Evolutionary conservation across 139 green algal genomes (phyloP).

Genomic region (Coelastrella sp.): DNA sequence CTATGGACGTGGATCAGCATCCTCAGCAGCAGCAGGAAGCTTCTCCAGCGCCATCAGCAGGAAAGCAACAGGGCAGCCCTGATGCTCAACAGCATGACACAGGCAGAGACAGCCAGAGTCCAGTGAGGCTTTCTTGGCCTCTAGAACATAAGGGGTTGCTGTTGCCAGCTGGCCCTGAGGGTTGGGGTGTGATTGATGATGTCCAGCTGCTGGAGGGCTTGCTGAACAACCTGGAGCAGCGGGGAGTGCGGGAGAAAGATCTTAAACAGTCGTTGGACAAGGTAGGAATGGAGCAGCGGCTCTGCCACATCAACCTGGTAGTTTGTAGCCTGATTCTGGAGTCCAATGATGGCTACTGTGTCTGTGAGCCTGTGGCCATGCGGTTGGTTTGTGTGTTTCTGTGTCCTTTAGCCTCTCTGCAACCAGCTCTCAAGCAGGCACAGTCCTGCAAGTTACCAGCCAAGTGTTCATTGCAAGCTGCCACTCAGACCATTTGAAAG

Average conservation of each 20-base stretch:
- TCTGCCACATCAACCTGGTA: too few species aligned
- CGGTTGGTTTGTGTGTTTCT: too few species aligned
- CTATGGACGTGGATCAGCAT: neutral
- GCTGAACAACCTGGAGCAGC: slow-evolving; percentile 56
- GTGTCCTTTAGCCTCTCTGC: too few species aligned
- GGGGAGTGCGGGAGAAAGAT: slow-evolving; percentile 66
- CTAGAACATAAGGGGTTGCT: slow-evolving; percentile 20
- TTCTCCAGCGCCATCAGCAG: too few species aligned
- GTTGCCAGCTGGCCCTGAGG: slow-evolving; percentile 36
- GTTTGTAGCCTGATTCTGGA: too few species aligned
- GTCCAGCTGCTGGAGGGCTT: slow-evolving; percentile 44
- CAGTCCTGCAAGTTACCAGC: too few species aligned
- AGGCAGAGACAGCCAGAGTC: too few species aligned
- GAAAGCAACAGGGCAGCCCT: neutral
- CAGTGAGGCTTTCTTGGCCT: neutral
- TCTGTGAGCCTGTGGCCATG: too few species aligned
- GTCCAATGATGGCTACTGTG: too few species aligned
- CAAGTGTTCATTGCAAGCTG: too few species aligned
- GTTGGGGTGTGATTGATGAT: slow-evolving; percentile 31
- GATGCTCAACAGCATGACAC: neutral
- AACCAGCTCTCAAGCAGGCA: too few species aligned
- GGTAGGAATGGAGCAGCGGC: neutral
- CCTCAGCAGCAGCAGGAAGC: neutral
- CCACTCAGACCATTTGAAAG: neutral
- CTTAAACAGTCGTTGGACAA: slow-evolving; percentile 63